phyloP scores from a whole-genome alignment of 2,329 filamentous ascomycete species.

The Nemania sp. region DNA sequence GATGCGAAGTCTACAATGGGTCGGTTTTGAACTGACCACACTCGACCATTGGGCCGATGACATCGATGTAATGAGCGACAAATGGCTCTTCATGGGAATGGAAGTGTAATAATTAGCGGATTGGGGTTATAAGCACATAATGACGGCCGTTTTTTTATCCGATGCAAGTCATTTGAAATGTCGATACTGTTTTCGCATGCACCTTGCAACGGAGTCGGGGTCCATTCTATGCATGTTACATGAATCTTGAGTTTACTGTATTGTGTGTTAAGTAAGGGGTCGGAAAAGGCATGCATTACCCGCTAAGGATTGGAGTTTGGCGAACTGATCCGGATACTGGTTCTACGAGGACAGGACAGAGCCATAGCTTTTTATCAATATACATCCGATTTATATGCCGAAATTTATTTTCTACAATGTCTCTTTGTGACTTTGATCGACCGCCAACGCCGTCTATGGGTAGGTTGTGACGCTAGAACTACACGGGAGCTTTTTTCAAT shows the following conservation, averaged over 20 bases:
- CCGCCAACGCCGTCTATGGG: conserved; percentile 30
- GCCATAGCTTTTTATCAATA: conserved; percentile 24
- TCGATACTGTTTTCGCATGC: background rate
- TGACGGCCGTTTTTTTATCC: background rate
- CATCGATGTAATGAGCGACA: conserved; percentile 69
- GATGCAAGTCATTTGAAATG: background rate
- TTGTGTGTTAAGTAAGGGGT: conserved; percentile 8
- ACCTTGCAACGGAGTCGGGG: conserved; percentile 16
- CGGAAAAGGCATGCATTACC: conserved; percentile 13
- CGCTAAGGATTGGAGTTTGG: conserved; percentile 12
- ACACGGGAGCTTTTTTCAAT: background rate
- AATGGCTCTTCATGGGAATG: conserved; percentile 88
- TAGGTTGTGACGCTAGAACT: conserved; percentile 19
- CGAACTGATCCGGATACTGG: conserved; percentile 14
- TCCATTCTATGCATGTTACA: background rate
- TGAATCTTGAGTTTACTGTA: conserved; percentile 10
- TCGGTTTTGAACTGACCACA: conserved; percentile 83
- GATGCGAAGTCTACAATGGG: conserved; percentile 86
- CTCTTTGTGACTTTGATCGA: conserved; percentile 9
- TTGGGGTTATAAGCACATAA: background rate
- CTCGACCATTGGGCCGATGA: conserved; percentile 73
- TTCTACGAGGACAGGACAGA: conserved; percentile 11
- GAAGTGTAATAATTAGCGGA: conserved; percentile 60
- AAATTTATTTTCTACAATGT: conserved; percentile 4
- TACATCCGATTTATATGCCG: conserved; percentile 22